These are phyloP conservation scores for Aspergillus fijiensis DNA, from an alignment of 2,329 filamentous ascomycete species.

Conservation along the genomic window DNA sequence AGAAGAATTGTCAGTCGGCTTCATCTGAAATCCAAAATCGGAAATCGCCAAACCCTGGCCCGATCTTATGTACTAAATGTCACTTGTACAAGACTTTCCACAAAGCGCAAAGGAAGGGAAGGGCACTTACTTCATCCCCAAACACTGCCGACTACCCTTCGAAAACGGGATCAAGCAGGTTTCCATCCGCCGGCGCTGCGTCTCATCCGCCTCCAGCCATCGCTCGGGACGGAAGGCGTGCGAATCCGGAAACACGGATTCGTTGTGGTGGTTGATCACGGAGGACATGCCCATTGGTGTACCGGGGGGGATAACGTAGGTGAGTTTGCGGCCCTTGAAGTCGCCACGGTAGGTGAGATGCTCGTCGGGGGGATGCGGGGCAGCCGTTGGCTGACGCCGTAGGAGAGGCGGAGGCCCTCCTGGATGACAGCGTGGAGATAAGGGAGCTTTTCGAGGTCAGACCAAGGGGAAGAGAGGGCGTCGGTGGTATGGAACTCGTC, in stretches of 20 bases:
- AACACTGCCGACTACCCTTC: constrained; percentile 46
- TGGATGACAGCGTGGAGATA: no score
- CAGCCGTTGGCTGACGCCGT: no score
- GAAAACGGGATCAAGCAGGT: constrained; percentile 42
- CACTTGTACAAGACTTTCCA: no score
- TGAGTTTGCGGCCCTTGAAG: not conserved
- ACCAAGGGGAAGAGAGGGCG: no score
- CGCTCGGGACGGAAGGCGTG: constrained; percentile 38
- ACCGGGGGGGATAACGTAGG: not conserved
- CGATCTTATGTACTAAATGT: no score
- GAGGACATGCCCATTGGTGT: constrained; percentile 30
- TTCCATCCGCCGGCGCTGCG: constrained; percentile 25
- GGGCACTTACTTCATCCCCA: constrained; percentile 43
- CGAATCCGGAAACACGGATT: constrained; percentile 38
- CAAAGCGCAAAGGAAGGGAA: not conserved
- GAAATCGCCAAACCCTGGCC: no score
- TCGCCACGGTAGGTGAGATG: no score
- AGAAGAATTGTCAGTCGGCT: not conserved
- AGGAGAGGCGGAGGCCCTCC: no score
- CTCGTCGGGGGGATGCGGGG: no score
- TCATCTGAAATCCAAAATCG: no score
- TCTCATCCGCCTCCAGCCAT: constrained; percentile 36
- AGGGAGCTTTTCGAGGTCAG: no score
- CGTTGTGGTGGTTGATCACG: constrained; percentile 37
- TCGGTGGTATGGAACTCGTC: no score